phyloP scores from a whole-genome alignment of 768 basidiomycete genomes.

The Macrolepiota dolichaula region DNA sequence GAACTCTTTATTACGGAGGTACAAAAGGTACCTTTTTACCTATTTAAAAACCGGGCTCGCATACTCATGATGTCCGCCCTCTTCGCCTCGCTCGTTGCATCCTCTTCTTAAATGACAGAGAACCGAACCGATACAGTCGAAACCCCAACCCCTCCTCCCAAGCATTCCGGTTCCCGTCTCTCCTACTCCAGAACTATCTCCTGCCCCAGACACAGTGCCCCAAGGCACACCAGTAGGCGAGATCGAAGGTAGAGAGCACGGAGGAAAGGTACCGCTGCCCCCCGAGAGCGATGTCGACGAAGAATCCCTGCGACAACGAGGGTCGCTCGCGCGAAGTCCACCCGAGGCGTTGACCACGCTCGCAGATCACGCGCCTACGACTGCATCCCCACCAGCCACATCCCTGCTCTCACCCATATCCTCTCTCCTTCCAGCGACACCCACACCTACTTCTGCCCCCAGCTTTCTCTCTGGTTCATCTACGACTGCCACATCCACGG shows the following conservation, averaged over 20 bases:
- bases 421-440: constrained; percentile 7
- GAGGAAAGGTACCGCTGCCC: constrained; percentile 16
- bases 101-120: constrained; percentile 27
- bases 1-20: constrained; percentile 50
- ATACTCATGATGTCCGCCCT: background rate
- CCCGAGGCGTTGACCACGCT: background rate
- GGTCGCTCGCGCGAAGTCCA: constrained; percentile 3
- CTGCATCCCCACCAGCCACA: too few relatives aligned
- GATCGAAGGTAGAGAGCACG: background rate
- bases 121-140: constrained; percentile 33
- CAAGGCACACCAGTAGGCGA: too few relatives aligned
- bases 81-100: background rate
- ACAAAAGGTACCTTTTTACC: constrained; percentile 42
- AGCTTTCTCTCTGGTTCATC: too few relatives aligned
- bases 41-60: background rate
- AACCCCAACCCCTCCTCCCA: constrained; percentile 49
- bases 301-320: constrained; percentile 5
- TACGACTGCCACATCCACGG: constrained; percentile 27
- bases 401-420: constrained; percentile 7
- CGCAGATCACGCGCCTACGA: background rate
- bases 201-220: background rate
- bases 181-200: background rate
- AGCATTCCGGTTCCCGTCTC: constrained; percentile 42
- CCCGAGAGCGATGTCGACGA: constrained; percentile 11
- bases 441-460: constrained; percentile 8